Conservation (phyloP, 108 stramenopile genomes). For the Conticribra weissflogii region DNA sequence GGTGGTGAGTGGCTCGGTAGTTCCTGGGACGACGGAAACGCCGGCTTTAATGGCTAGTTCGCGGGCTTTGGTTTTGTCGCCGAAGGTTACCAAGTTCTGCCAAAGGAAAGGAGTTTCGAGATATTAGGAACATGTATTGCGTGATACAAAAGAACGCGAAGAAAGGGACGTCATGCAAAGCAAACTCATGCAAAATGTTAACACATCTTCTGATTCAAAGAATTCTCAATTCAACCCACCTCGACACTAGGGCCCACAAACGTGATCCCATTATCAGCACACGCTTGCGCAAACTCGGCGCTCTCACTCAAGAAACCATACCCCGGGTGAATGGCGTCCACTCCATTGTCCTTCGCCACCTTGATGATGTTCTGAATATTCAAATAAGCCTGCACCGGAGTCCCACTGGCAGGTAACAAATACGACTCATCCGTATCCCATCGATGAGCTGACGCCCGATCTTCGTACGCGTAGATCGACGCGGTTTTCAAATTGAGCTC, state of each 20-base stretch:
- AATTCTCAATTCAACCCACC: constrained; percentile 7
- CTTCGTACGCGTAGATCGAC: constrained; percentile 44
- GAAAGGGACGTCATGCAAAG: too few species aligned
- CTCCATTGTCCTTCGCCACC: constrained; percentile 56
- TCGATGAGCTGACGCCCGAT: constrained; percentile 43
- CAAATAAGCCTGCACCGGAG: constrained; percentile 78
- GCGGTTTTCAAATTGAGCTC: constrained; percentile 43
- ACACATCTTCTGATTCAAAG: not conserved
- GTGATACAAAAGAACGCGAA: not conserved
- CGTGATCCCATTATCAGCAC: constrained; percentile 48
- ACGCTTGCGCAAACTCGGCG: constrained; percentile 61
- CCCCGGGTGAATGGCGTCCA: constrained; percentile 69
- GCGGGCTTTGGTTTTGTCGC: constrained; percentile 53
- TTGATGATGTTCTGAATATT: constrained; percentile 62
- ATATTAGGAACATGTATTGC: not conserved
- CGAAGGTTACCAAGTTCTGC: constrained; percentile 42
- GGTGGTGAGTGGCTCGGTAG: constrained; percentile 35
- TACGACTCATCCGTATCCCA: constrained; percentile 48
- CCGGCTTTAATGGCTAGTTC: constrained; percentile 45
- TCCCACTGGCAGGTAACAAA: constrained; percentile 43
- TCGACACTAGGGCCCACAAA: constrained; percentile 55
- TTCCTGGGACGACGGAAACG: constrained; percentile 52
- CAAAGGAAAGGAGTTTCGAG: not conserved
- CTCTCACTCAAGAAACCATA: constrained; percentile 88
- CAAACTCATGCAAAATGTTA: too few species aligned